Conservation (phyloP, 768 basidiomycete genomes). For the Melanogaster broomeanus region DNA sequence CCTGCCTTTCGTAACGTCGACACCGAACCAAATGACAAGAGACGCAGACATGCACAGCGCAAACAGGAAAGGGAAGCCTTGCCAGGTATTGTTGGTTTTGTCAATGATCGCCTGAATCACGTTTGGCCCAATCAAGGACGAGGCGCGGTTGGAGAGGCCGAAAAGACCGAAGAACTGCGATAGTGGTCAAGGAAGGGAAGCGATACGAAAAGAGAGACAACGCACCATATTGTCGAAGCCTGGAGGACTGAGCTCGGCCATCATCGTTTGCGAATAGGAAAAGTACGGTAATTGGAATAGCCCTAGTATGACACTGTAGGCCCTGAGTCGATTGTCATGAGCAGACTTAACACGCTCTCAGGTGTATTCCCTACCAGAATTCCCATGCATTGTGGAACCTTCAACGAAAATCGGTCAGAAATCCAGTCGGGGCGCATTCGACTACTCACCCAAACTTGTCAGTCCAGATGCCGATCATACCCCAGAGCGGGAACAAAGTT, state of each 20-base stretch:
- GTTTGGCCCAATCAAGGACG: slow-evolving; percentile 86
- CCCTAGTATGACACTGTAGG: slow-evolving; percentile 78
- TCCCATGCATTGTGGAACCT: slow-evolving; percentile 85
- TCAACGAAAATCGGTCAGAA: neutral
- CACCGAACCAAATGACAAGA: slow-evolving; percentile 75
- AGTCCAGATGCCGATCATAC: slow-evolving; percentile 86
- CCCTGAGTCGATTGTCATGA: slow-evolving; percentile 42
- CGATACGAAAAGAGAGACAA: neutral
- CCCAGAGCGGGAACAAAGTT: slow-evolving; percentile 81
- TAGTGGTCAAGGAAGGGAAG: neutral
- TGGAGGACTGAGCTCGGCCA: slow-evolving; percentile 85
- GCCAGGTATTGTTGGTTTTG: slow-evolving; percentile 71
- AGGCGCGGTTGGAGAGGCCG: slow-evolving; percentile 80
- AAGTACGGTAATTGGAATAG: slow-evolving; percentile 88
- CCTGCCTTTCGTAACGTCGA: slow-evolving; percentile 64
- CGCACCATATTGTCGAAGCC: slow-evolving; percentile 81
- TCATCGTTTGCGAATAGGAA: slow-evolving; percentile 84
- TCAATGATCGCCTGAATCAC: slow-evolving; percentile 85
- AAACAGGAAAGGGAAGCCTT: slow-evolving; percentile 84
- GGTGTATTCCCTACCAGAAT: slow-evolving; percentile 64
- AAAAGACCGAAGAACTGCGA: slow-evolving; percentile 83
- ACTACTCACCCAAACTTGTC: slow-evolving; percentile 60
- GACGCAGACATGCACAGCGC: slow-evolving; percentile 67
- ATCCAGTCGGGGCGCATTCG: neutral
- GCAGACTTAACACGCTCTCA: neutral